Conservation (phyloP, 1,284 basidiomycete species). For the Phylloporus sp. region DNA sequence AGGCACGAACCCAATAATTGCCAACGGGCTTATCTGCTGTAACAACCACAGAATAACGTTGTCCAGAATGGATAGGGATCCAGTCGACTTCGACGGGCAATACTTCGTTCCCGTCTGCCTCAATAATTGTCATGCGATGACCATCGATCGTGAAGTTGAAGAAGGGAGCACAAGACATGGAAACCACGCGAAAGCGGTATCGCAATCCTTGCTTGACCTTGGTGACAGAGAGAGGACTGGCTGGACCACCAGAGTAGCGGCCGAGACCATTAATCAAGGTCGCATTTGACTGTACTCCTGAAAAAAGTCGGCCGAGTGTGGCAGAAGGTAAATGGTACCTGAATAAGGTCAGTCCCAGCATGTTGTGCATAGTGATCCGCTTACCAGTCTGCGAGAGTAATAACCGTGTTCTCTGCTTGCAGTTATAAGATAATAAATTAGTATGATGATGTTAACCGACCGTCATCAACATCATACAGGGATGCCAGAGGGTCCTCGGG, state of each 20-base stretch:
- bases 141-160: constrained; percentile 49
- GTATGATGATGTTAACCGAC: constrained; percentile 17
- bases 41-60: constrained; percentile 44
- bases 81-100: constrained; percentile 49
- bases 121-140: constrained; percentile 51
- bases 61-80: constrained; percentile 43
- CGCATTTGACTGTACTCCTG: constrained; percentile 40
- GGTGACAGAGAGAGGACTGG: constrained; percentile 39
- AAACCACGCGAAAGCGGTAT: constrained; percentile 38
- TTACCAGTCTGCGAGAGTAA: constrained; percentile 32
- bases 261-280: constrained; percentile 56
- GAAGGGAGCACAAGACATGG: constrained; percentile 40
- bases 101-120: constrained; percentile 54
- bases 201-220: constrained; percentile 28
- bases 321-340: constrained; percentile 27
- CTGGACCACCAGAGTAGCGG: constrained; percentile 41
- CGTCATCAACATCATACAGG: constrained; percentile 45
- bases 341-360: not conserved
- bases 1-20: constrained; percentile 54
- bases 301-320: constrained; percentile 4
- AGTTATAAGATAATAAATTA: not conserved
- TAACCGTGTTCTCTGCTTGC: constrained; percentile 26
- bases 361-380: not conserved
- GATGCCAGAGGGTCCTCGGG: constrained; percentile 38
- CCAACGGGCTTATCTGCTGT: constrained; percentile 35